These are phyloP conservation scores for Puccinia novopanici DNA, from an alignment of 1,284 basidiomycete genomes.

Conservation along the genomic window DNA sequence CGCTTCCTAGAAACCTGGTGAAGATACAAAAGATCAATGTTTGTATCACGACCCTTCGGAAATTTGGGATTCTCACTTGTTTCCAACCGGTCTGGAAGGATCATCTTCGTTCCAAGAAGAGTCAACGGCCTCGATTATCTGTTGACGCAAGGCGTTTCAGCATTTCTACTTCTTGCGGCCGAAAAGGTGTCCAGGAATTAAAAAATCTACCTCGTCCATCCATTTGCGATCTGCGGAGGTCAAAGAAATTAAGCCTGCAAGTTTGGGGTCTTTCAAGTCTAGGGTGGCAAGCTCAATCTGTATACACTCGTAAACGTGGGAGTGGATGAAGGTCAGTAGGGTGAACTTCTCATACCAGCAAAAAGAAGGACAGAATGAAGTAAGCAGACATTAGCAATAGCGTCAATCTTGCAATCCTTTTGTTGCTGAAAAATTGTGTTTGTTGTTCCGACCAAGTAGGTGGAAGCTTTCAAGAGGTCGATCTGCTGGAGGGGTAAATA, in stretches of 20 bases:
- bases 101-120: conserved; percentile 73
- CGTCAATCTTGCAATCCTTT: conserved; percentile 75
- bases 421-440: conserved; percentile 95
- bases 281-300: conserved; percentile 80
- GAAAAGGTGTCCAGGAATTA: too few species aligned
- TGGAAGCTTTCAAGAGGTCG: conserved; percentile 78
- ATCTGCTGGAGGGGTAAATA: conserved; percentile 95
- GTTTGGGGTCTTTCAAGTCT: conserved; percentile 77
- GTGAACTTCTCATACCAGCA: background rate
- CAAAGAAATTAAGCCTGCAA: conserved; percentile 75
- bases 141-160: conserved; percentile 2
- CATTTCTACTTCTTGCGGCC: background rate
- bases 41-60: background rate
- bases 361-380: background rate
- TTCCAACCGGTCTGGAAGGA: conserved; percentile 64
- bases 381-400: conserved; percentile 78
- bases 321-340: background rate
- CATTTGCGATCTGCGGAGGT: conserved; percentile 94
- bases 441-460: conserved; percentile 84
- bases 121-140: conserved; percentile 74
- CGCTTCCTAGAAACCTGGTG: conserved; percentile 48
- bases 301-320: background rate
- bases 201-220: conserved; percentile 69
- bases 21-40: conserved; percentile 9
- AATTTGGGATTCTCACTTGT: conserved; percentile 66